Conservation (phyloP, 495 filamentous ascomycete genomes). For the Lasiosphaeriaceae sp. region DNA sequence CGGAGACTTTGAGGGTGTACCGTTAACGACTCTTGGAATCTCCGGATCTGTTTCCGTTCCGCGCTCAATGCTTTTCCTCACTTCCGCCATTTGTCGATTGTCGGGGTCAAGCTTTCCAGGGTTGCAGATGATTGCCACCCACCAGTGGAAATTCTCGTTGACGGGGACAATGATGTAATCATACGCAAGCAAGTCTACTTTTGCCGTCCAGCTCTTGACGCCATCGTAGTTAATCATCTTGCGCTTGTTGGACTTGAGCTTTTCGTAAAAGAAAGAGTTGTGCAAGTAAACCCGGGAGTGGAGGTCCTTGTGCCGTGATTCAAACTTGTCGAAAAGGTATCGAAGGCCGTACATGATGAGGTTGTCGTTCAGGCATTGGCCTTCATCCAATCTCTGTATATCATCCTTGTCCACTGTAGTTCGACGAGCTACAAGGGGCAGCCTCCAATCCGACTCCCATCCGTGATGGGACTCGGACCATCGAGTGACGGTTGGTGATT, state of each 20-base stretch:
- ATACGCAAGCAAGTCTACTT: slow-evolving; percentile 76
- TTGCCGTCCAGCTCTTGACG: slow-evolving; percentile 85
- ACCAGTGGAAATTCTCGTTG: slow-evolving; percentile 87
- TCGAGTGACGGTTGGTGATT: slow-evolving; percentile 2
- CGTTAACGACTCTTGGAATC: slow-evolving; percentile 8
- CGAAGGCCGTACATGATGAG: slow-evolving; percentile 82
- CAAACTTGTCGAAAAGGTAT: slow-evolving; percentile 63
- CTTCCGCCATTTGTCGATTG: not conserved
- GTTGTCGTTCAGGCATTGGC: slow-evolving; percentile 90
- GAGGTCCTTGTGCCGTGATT: slow-evolving; percentile 50
- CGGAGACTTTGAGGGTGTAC: not conserved
- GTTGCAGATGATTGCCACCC: slow-evolving; percentile 94
- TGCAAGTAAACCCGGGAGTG: slow-evolving; percentile 74
- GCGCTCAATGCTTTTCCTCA: not conserved
- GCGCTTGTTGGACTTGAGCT: slow-evolving; percentile 55
- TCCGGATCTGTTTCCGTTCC: slow-evolving; percentile 12
- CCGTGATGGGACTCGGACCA: slow-evolving; percentile 41
- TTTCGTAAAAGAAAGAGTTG: slow-evolving; percentile 87
- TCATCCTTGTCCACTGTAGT: slow-evolving; percentile 75
- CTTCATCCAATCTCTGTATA: slow-evolving; percentile 73
- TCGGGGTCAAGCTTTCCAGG: slow-evolving; percentile 52
- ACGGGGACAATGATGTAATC: slow-evolving; percentile 92
- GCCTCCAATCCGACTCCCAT: slow-evolving; percentile 42
- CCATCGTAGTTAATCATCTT: slow-evolving; percentile 74
- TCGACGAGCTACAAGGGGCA: slow-evolving; percentile 66